Evolutionary conservation across 2,329 filamentous ascomycete genomes (phyloP).

Genomic region (Diaporthe amygdali): DNA sequence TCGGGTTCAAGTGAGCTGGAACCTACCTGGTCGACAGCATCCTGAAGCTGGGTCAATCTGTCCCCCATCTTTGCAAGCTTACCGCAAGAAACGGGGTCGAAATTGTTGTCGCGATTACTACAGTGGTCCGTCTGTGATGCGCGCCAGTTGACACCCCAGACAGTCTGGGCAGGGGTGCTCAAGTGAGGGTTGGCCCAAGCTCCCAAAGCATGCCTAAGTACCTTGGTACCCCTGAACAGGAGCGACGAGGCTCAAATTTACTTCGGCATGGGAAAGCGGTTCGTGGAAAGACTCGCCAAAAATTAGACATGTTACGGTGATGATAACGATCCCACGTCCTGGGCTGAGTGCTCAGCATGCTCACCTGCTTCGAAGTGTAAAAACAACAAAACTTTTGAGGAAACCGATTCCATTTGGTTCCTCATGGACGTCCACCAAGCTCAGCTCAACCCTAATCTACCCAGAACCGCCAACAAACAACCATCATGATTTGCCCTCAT

Average conservation of each 20-base stretch:
- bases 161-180: not conserved
- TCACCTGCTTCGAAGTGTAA: not conserved
- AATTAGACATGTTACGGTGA: conserved; percentile 21
- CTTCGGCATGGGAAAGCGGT: not conserved
- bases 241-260: not conserved
- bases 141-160: not conserved
- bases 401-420: not conserved
- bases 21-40: conserved; percentile 79
- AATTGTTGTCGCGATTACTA: not conserved
- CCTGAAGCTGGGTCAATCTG: conserved; percentile 81
- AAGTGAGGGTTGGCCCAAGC: conserved; percentile 13
- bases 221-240: not conserved
- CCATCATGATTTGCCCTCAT: conserved; percentile 69
- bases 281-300: not conserved
- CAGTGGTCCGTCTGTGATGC: not conserved
- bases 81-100: conserved; percentile 13
- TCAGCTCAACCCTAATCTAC: conserved; percentile 40
- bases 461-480: conserved; percentile 51
- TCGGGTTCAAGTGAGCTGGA: not conserved
- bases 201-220: not conserved
- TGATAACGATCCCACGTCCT: conserved; percentile 16
- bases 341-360: conserved; percentile 20
- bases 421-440: conserved; percentile 12
- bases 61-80: conserved; percentile 64
- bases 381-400: not conserved